Conservation (phyloP, 306 rosid species). For the Rosa lucieae region DNA sequence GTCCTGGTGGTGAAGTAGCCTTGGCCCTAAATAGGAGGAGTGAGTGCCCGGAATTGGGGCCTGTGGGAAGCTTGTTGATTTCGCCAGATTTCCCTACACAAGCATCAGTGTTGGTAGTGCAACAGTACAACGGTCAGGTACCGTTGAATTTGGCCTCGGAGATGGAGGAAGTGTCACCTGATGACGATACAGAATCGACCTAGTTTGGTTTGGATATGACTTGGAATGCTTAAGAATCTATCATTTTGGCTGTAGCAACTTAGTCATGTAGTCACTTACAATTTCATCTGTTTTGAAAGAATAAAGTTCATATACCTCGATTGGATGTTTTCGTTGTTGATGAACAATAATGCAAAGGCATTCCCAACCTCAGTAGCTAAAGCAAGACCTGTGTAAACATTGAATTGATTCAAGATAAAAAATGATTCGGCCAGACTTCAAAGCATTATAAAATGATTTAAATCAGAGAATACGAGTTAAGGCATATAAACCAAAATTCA, state of each 20-base stretch:
- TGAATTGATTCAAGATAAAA: background rate
- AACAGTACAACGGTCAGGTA: constrained; percentile 28
- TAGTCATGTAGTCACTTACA: background rate
- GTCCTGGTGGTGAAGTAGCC: constrained; percentile 31
- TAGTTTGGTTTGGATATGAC: background rate
- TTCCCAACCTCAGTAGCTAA: background rate
- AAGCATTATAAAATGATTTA: background rate
- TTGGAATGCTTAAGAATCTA: background rate
- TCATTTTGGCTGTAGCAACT: background rate
- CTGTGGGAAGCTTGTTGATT: constrained; percentile 54
- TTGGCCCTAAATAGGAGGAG: constrained; percentile 17
- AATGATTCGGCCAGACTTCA: background rate
- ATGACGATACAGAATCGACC: background rate
- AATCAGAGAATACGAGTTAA: background rate
- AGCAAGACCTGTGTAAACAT: background rate
- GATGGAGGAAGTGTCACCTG: constrained; percentile 22
- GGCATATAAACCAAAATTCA: too few species aligned
- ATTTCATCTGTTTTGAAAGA: background rate
- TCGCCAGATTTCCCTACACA: constrained; percentile 47
- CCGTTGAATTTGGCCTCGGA: constrained; percentile 18
- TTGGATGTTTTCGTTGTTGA: background rate
- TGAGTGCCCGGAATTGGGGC: constrained; percentile 49
- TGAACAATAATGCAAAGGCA: background rate
- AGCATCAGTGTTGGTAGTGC: constrained; percentile 63
- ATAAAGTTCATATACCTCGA: background rate